A percentile compares a stretch with the other conserved stretches of the same genome.
Evolutionary conservation across 108 stramenopile genomes (phyloP).

Genomic region (Parietichytrium sp.): DNA sequence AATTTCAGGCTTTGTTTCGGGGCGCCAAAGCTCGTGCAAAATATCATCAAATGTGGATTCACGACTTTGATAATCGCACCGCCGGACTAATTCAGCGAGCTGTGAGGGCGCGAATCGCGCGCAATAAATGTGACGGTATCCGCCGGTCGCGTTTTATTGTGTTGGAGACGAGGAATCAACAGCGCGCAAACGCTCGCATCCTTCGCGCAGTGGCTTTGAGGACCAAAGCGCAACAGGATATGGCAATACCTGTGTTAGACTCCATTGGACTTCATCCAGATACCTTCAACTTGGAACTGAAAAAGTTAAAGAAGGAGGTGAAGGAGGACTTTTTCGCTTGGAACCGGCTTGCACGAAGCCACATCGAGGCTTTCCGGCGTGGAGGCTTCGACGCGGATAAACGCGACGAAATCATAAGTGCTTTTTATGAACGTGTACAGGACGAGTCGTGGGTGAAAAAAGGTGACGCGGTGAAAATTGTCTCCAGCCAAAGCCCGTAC

Average conservation of each 20-base stretch:
- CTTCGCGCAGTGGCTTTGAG: not conserved
- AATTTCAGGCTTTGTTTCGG: not conserved
- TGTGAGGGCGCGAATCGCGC: not conserved
- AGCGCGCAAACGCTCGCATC: not conserved
- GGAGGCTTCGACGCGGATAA: not conserved
- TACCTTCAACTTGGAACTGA: not conserved
- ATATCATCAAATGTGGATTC: not conserved
- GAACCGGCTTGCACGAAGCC: conserved; percentile 19
- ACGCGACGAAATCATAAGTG: conserved; percentile 13
- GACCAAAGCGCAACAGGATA: not conserved
- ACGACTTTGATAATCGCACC: too few relatives aligned
- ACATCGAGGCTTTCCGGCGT: not conserved
- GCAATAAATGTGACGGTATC: not conserved
- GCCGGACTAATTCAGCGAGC: not conserved
- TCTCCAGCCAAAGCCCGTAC: not conserved
- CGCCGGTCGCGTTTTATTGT: not conserved
- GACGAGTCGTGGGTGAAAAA: conserved; percentile 16
- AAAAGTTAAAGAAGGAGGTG: not conserved
- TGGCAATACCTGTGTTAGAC: not conserved
- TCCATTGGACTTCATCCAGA: not conserved
- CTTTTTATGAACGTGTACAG: conserved; percentile 19
- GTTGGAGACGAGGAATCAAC: not conserved
- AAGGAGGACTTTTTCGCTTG: not conserved
- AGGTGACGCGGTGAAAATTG: not conserved
- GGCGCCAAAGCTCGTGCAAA: not conserved